Evolutionary conservation across 2,329 filamentous ascomycete genomes (phyloP), one percentile per base, ranked within the genome.

Genomic region (Epichloe aotearoae): DNA sequence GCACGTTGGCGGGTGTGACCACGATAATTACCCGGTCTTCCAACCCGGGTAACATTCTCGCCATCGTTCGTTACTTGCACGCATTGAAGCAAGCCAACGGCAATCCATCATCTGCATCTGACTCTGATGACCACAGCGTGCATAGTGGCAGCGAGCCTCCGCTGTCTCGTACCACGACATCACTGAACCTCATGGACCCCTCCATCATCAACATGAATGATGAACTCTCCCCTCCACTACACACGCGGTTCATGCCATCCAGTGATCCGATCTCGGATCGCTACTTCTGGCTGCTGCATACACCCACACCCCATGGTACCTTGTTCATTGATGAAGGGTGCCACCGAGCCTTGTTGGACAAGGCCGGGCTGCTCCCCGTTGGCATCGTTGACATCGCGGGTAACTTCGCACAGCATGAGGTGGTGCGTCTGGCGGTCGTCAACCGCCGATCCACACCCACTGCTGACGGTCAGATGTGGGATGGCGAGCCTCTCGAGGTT

Each of bases 281-380:
- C 54, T 89, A 93, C 64, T 97, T 98, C 75, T 98, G 93, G 93
- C 83, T 98, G 46, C 76, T 97, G 0, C 88, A 98, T 67, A 93
- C 91, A 10, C 80, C 96, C 11, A 83, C 84, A 23, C 88, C 93
- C 0, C 90, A 95, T 61, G 93, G 93, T 14, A 95, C 85, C 2
- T 65, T 98, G 26, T 97, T 88, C 69, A 94, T 98, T 59, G 93
- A 98, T 70, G 72, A 80, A n/a, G 93, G 93, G 41, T 91, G 91
- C 3, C 83, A 89, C 68, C 73, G 76, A 36, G 93, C 91, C 1
- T 76, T 97, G 3, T 71, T 82, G 15, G 82, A 83, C 62, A 95
- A 95, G 69, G 89, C 90, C 0, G 88, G 89, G 3, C 78, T 98
- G 2, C 78, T 97, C 0, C 89, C 91, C 1, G 90, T 87, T 0